These are phyloP conservation scores for Candida manassasensis DNA, from an alignment of 805 yeast species.

Conservation along the genomic window DNA sequence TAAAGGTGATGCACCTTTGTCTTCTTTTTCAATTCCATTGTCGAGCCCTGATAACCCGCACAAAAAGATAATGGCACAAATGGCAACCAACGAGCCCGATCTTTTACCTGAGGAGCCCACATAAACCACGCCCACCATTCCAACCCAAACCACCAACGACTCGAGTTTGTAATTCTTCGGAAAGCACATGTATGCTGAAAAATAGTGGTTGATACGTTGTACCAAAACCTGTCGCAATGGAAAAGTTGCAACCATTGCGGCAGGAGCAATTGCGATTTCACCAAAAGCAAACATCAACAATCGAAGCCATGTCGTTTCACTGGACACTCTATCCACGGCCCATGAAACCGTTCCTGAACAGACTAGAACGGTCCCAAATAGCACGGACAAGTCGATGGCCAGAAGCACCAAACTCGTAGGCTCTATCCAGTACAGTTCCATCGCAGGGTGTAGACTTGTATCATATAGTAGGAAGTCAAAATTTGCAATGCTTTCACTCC, in stretches of 20 bases:
- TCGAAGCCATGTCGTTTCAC: no score
- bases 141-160: neutral
- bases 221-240: neutral
- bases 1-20: neutral
- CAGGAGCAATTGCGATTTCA: neutral
- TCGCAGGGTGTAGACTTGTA: no score
- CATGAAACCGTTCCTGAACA: no score
- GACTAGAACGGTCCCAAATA: neutral
- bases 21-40: neutral
- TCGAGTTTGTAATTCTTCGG: neutral
- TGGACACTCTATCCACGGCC: no score
- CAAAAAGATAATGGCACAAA: neutral
- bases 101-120: neutral
- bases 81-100: neutral
- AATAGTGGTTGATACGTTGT: no score
- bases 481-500: no score
- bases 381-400: neutral
- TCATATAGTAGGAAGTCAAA: no score
- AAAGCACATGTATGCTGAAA: neutral
- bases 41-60: neutral
- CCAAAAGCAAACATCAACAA: no score
- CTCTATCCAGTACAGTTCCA: neutral
- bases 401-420: neutral
- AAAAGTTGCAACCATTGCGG: neutral
- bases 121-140: slow-evolving; percentile 1